Evolutionary conservation across 768 basidiomycete genomes (phyloP), one percentile per base, ranked within the genome.

Genomic region (Glaciozyma antarctica): DNA sequence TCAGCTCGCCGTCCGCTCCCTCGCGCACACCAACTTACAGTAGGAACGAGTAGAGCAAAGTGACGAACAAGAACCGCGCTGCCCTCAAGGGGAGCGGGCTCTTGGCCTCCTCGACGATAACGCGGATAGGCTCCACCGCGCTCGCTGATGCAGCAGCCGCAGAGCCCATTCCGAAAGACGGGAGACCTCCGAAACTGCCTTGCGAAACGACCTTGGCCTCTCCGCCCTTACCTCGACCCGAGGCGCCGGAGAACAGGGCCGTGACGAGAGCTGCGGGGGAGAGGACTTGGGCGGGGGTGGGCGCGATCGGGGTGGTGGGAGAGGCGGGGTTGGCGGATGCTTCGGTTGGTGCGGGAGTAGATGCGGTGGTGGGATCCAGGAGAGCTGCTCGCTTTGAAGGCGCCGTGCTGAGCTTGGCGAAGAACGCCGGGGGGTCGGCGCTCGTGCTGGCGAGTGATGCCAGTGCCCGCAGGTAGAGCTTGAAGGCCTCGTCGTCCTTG

Each of bases 21-120:
- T 2, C 6, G 32, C 12, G 34, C 34, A 22, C 61, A 47, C 78
- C 61, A 82, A 75, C 34, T 83, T 79, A 55, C 87, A 67, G 56
- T 16, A 73, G 21, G 63, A 68, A 67, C 49, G 69, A 66, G 65
- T 65, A 69, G n/a, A 71, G 49, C 2, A 56, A 63, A 1, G 62
- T 61, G 17, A 63, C 61, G 3, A 61, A 54, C 56, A 71, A 30
- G 52, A 71, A 71, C 45, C 52, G 64, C 51, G 51, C 22, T 64
- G 30, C 22, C 16, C 72, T 56, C 61, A 68, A 60, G 5, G 63
- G 28, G 3, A 72, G 47, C 24, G 70, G 71, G 57, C 59, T 81
- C 86, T 76, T 72, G 87, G 90, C 83, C 81, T 91, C 88, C 66
- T 85, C 84, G 69, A 92, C 82, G 30, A 88, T 82, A 47, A 92